A percentile compares a stretch with the other conserved stretches of the same genome.
phyloP scores from a whole-genome alignment of 192 early-diverging fungal species.

The Funneliformis geosporum region DNA sequence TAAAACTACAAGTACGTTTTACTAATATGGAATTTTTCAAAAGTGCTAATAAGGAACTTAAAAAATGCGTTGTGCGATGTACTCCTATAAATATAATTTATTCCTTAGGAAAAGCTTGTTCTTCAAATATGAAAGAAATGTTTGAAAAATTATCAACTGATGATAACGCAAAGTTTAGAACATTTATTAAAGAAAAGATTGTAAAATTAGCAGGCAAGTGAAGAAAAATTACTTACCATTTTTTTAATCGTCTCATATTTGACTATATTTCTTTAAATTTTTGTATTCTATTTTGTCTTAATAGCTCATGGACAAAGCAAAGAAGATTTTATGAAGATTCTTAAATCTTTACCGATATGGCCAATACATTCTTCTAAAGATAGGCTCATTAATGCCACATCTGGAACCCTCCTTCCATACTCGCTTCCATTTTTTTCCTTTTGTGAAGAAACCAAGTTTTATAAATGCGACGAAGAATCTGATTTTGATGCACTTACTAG shows the following conservation, averaged over 20 bases:
- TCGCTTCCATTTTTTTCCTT: neutral
- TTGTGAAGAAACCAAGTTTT: neutral
- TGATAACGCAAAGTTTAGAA: neutral
- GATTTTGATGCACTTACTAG: neutral
- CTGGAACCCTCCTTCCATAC: neutral
- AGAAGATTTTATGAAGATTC: neutral
- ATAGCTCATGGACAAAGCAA: neutral
- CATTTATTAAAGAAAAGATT: neutral
- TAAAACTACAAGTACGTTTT: neutral
- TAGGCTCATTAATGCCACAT: neutral
- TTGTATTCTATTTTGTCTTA: neutral
- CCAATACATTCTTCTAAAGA: neutral
- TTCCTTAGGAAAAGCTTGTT: neutral
- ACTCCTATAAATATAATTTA: neutral
- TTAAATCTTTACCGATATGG: neutral
- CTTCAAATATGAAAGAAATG: neutral
- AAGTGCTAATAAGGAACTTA: neutral
- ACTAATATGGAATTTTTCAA: neutral
- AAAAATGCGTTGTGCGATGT: neutral
- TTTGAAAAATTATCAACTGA: neutral
- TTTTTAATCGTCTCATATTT: neutral
- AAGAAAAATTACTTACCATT: neutral
- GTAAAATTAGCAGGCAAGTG: neutral
- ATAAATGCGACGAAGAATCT: too few relatives aligned
- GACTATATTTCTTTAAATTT: too few relatives aligned